A percentile compares a stretch with the other conserved stretches of the same genome.
Conservation (phyloP, 306 rosid genomes). For the Rosa chinensis region DNA sequence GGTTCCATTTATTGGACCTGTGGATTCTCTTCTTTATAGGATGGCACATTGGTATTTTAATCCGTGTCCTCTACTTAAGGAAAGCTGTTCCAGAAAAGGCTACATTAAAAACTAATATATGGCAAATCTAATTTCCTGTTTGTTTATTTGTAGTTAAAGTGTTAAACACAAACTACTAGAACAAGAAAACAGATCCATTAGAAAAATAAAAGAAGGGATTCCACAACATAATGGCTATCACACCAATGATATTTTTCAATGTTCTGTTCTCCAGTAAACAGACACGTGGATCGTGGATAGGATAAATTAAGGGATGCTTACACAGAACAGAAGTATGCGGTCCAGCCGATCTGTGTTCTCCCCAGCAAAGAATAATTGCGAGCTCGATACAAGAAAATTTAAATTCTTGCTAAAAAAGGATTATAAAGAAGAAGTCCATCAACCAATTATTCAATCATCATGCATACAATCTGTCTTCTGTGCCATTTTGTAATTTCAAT, state of each 20-base stretch:
- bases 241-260: constrained; percentile 29
- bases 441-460: background rate
- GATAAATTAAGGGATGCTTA: background rate
- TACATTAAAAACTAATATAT: constrained; percentile 13
- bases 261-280: constrained; percentile 5
- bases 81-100: constrained; percentile 43
- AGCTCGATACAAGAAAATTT: background rate
- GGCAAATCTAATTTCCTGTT: constrained; percentile 12
- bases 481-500: background rate
- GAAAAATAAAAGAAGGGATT: constrained; percentile 30
- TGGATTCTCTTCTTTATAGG: constrained; percentile 51
- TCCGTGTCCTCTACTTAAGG: constrained; percentile 34
- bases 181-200: constrained; percentile 28
- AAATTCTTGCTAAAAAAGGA: background rate
- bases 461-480: background rate
- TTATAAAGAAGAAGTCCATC: background rate
- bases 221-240: constrained; percentile 35
- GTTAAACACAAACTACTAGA: constrained; percentile 19
- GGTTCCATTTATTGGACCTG: background rate
- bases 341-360: background rate
- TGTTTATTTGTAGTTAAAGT: constrained; percentile 10
- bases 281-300: constrained; percentile 5
- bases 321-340: background rate
- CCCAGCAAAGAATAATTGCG: background rate
- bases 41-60: constrained; percentile 11